Evolutionary conservation across 2,329 filamentous ascomycete genomes (phyloP).

Genomic region (Paraphaeosphaeria minitans): DNA sequence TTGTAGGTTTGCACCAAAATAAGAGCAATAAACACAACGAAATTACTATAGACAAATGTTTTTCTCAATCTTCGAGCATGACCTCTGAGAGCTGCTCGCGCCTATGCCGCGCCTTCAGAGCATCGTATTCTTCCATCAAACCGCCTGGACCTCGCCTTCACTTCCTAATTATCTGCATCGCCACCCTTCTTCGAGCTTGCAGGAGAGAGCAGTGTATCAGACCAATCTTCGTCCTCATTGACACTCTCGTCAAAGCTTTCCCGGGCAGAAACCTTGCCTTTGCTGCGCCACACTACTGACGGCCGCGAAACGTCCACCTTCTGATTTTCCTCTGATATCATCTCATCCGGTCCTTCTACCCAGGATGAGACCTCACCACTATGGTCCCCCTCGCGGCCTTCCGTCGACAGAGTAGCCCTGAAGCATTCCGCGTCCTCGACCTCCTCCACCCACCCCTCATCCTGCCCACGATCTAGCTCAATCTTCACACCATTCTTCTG

Average conservation of each 20-base stretch:
- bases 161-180: neutral
- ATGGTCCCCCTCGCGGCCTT: neutral
- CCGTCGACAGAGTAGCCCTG: neutral
- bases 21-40: too few species aligned
- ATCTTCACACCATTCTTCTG: constrained; percentile 17
- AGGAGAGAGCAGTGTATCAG: neutral
- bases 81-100: too few species aligned
- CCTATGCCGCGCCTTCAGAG: too few species aligned
- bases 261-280: neutral
- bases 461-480: neutral
- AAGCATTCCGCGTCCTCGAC: constrained; percentile 2
- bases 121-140: too few species aligned
- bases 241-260: neutral
- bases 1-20: too few species aligned
- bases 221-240: neutral
- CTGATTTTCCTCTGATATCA: neutral
- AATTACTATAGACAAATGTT: too few species aligned
- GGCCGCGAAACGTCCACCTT: neutral
- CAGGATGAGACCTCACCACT: neutral
- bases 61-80: too few species aligned
- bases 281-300: neutral
- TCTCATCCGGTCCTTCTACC: neutral
- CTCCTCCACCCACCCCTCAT: constrained; percentile 3
- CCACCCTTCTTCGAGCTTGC: neutral
- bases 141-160: too few species aligned